phyloP scores from a whole-genome alignment of 345 rosid species.

The Nasturtium officinale region DNA sequence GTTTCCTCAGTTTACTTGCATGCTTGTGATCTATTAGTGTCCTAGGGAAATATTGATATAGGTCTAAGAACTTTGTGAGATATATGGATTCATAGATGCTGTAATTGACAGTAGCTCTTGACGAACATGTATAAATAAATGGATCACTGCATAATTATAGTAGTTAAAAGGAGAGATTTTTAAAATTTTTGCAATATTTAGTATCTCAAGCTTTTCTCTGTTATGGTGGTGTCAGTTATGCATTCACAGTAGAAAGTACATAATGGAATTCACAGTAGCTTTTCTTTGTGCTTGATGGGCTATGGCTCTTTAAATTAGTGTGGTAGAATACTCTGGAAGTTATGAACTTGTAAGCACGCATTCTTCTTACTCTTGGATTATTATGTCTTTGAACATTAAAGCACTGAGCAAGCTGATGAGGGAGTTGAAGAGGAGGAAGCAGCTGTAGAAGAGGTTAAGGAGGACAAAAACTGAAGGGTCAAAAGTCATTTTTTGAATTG shows the following conservation, averaged over 20 bases:
- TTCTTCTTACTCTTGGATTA: background rate
- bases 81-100: background rate
- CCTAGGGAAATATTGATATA: background rate
- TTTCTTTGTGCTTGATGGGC: background rate
- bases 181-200: background rate
- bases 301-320: background rate
- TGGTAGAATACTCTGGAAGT: background rate
- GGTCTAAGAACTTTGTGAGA: background rate
- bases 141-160: constrained; percentile 12
- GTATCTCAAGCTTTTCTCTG: background rate
- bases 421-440: constrained; percentile 1
- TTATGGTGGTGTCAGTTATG: background rate
- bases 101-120: background rate
- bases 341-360: background rate
- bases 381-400: constrained; percentile 26
- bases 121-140: background rate
- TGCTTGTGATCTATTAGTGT: background rate
- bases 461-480: constrained; percentile 11
- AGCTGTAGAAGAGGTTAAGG: constrained; percentile 1
- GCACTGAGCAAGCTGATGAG: constrained; percentile 34
- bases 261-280: no score
- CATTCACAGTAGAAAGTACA: background rate
- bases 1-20: background rate
- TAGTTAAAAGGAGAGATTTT: background rate
- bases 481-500: background rate